Percentiles rank a stretch among this genome's conserved stretches.
Conservation (phyloP, 192 early-diverging fungal species). For the Pilaira anomala region DNA sequence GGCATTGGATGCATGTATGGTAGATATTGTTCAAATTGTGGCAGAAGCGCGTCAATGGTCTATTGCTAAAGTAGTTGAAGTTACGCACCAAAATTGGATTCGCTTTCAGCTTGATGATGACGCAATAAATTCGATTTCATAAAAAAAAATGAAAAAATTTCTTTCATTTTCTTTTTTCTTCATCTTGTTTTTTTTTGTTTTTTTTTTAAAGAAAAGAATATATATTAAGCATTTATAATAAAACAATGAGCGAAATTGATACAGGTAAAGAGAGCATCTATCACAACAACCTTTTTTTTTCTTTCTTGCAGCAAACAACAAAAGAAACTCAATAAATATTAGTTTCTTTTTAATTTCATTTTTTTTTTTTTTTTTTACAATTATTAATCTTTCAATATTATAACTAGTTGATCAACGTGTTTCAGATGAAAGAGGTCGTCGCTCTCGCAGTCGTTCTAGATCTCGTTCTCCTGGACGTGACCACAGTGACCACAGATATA, state of each 20-base stretch:
- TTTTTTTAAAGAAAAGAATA: too few species aligned
- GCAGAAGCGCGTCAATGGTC: constrained; percentile 61
- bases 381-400: neutral
- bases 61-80: constrained; percentile 15
- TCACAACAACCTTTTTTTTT: too few species aligned
- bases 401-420: constrained; percentile 19
- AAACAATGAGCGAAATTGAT: constrained; percentile 13
- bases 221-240: neutral
- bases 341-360: too few species aligned
- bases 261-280: constrained; percentile 8
- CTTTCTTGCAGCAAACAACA: too few species aligned
- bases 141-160: neutral
- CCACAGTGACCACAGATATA: constrained; percentile 28
- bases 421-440: constrained; percentile 30
- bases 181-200: too few species aligned
- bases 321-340: too few species aligned
- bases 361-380: neutral
- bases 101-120: neutral
- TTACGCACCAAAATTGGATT: constrained; percentile 2
- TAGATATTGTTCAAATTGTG: constrained; percentile 50
- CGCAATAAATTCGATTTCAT: neutral
- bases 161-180: neutral
- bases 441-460: constrained; percentile 32
- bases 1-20: constrained; percentile 52
- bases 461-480: constrained; percentile 34